phyloP scores from a whole-genome alignment of 257 asterid genomes.

The Solanum chmielewskii region DNA sequence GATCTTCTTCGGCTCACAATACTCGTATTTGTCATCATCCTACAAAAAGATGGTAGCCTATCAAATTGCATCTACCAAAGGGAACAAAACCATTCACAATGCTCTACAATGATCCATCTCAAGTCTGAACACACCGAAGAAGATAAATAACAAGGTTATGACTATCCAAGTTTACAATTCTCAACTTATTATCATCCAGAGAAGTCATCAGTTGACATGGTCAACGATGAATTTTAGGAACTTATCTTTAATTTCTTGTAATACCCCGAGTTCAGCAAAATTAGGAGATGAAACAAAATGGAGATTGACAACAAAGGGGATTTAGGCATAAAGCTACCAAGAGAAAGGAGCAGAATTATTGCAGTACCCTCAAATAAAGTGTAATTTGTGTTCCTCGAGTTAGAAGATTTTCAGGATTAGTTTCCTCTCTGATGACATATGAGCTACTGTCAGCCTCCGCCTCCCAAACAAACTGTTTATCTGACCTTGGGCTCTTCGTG shows the following conservation, averaged over 20 bases:
- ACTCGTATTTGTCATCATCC: slow-evolving; percentile 95
- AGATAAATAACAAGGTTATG: not conserved
- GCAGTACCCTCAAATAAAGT: slow-evolving; percentile 70
- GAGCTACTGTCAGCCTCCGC: slow-evolving; percentile 89
- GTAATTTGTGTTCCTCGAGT: slow-evolving; percentile 87
- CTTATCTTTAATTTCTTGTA: not conserved
- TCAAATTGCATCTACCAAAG: not conserved
- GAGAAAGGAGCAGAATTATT: not conserved
- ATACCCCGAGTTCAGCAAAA: not conserved
- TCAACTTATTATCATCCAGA: not conserved
- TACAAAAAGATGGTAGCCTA: slow-evolving; percentile 13
- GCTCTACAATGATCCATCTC: not conserved
- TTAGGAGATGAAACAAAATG: not conserved
- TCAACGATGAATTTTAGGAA: not conserved
- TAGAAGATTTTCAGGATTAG: slow-evolving; percentile 56
- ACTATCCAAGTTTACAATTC: not conserved
- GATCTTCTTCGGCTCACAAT: slow-evolving; percentile 71
- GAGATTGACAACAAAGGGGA: not conserved
- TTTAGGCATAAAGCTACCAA: not conserved
- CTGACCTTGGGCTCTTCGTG: slow-evolving; percentile 94
- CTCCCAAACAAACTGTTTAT: slow-evolving; percentile 92
- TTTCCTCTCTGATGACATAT: slow-evolving; percentile 67
- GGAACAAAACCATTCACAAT: not conserved
- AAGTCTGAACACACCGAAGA: not conserved
- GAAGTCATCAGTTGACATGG: not conserved